Percentiles rank a stretch among this genome's conserved stretches.
These are phyloP conservation scores for Dryas drummondii DNA, from an alignment of 306 rosid genomes.

Conservation along the genomic window DNA sequence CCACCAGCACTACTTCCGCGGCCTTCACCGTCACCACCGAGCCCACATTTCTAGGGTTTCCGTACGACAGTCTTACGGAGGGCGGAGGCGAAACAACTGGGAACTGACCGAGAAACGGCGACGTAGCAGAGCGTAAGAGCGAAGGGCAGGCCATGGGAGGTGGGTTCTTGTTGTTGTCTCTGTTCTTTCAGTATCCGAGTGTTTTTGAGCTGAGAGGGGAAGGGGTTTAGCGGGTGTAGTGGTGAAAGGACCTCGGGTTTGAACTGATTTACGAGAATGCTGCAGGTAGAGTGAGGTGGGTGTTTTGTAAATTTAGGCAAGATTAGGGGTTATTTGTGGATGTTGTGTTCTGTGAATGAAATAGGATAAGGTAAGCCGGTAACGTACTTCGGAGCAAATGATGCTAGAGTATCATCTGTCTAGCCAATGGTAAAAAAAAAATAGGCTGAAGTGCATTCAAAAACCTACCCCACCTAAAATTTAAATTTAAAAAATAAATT, in stretches of 20 bases:
- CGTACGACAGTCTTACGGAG: constrained; percentile 8
- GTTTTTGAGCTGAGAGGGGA: neutral
- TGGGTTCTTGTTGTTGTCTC: constrained; percentile 1
- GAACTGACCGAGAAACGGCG: constrained; percentile 66
- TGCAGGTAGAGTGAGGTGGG: neutral
- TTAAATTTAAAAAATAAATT: too few relatives aligned
- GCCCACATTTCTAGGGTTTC: constrained; percentile 37
- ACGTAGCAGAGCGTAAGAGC: constrained; percentile 60
- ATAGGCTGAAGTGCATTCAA: too few relatives aligned
- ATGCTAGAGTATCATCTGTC: neutral
- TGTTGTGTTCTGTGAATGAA: neutral
- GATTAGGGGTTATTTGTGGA: neutral
- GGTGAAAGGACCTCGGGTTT: constrained; percentile 1
- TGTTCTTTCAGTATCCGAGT: neutral
- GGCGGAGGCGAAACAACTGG: constrained; percentile 37
- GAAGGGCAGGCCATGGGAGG: constrained; percentile 58
- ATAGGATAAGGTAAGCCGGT: constrained; percentile 31
- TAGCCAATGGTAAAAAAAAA: neutral
- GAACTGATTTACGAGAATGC: constrained; percentile 24
- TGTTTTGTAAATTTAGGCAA: neutral
- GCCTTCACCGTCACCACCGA: constrained; percentile 57
- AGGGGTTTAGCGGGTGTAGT: neutral
- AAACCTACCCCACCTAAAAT: too few relatives aligned
- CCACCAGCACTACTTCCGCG: constrained; percentile 60
- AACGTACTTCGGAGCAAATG: neutral